Percentiles rank a stretch among this genome's conserved stretches.
phyloP scores from a whole-genome alignment of 2,329 filamentous ascomycete genomes.

The Neonectria sp. region DNA sequence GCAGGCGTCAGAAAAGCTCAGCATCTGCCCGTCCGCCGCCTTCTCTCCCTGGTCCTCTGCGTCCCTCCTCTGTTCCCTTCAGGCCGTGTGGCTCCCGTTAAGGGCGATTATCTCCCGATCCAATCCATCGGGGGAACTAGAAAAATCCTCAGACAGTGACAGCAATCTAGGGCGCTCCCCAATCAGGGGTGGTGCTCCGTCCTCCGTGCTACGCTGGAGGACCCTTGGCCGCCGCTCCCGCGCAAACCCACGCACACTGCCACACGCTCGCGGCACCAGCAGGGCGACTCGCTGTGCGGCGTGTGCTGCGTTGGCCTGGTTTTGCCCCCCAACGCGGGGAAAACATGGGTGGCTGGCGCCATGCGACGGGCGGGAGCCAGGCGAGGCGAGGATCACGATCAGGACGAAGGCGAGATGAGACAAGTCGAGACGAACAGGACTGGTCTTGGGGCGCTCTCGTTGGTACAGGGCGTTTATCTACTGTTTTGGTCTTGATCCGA shows the following conservation, averaged over 20 bases:
- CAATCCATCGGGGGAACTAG: neutral
- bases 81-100: neutral
- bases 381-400: constrained; percentile 5
- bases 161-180: neutral
- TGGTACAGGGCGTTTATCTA: no score
- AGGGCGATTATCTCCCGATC: neutral
- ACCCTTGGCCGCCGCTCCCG: constrained; percentile 29
- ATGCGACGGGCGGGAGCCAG: constrained; percentile 22
- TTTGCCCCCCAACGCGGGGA: constrained; percentile 31
- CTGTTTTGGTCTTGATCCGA: no score
- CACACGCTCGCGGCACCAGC: constrained; percentile 25
- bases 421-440: constrained; percentile 19
- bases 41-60: no score
- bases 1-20: neutral
- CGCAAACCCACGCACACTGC: constrained; percentile 11
- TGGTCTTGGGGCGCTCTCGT: neutral
- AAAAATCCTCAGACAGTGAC: constrained; percentile 9
- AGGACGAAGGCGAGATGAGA: constrained; percentile 6
- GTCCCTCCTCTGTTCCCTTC: neutral
- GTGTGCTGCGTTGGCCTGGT: constrained; percentile 24
- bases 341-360: constrained; percentile 28
- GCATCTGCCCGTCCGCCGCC: neutral
- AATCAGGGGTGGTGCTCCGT: neutral
- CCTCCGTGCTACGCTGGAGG: neutral
- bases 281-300: constrained; percentile 16